Percentiles rank a stretch among this genome's conserved stretches.
Evolutionary conservation across 371 early-diverging fungal genomes (phyloP).

Genomic region (Chytridium lagenaria): DNA sequence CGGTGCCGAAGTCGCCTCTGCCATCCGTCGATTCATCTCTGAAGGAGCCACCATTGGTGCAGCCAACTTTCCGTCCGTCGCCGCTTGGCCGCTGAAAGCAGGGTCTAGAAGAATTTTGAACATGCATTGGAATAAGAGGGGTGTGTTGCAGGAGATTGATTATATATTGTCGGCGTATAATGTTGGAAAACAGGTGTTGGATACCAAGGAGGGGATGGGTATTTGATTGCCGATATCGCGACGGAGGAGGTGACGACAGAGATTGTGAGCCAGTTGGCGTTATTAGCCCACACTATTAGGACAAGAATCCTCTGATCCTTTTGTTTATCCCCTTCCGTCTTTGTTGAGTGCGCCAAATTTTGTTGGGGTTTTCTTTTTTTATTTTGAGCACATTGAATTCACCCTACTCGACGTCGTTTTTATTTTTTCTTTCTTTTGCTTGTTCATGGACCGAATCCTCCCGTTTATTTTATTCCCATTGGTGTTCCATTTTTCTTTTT

Average conservation of each 20-base stretch:
- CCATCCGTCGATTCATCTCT: slow-evolving; percentile 77
- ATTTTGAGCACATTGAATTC: background rate
- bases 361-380: background rate
- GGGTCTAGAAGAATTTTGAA: slow-evolving; percentile 83
- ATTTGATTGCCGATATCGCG: slow-evolving; percentile 50
- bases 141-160: slow-evolving; percentile 90
- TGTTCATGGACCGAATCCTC: too few species aligned
- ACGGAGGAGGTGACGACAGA: slow-evolving; percentile 50
- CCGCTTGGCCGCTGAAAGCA: slow-evolving; percentile 73
- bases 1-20: slow-evolving; percentile 84
- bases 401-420: background rate
- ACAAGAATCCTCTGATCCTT: slow-evolving; percentile 42
- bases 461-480: too few species aligned
- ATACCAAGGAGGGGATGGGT: slow-evolving; percentile 72
- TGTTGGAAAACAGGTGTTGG: slow-evolving; percentile 94
- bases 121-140: slow-evolving; percentile 93
- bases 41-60: slow-evolving; percentile 84
- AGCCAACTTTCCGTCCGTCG: slow-evolving; percentile 93
- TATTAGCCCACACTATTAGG: slow-evolving; percentile 49
- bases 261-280: slow-evolving; percentile 53
- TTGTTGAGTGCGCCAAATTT: too few species aligned
- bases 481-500: background rate
- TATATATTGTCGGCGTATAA: slow-evolving; percentile 89
- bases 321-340: too few species aligned
- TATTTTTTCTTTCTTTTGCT: background rate